Evolutionary conservation across 2,329 filamentous ascomycete genomes (phyloP).

Genomic region (Nannizzia gypsea): DNA sequence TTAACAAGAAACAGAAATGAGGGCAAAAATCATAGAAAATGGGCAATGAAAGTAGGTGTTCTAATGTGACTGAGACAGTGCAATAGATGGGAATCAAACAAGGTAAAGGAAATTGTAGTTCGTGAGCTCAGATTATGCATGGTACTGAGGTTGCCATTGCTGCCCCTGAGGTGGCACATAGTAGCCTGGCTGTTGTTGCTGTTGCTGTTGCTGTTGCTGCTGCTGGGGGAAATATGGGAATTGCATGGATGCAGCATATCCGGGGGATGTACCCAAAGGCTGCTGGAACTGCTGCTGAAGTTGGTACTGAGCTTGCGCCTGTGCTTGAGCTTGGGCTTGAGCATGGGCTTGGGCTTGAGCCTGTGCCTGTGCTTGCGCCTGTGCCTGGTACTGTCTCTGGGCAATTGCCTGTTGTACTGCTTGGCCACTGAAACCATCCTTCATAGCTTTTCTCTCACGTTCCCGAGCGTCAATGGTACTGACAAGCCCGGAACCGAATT

Average conservation of each 20-base stretch:
- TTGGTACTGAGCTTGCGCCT: neutral
- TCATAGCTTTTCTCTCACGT: slow-evolving; percentile 61
- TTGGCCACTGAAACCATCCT: slow-evolving; percentile 55
- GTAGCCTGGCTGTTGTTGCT: neutral
- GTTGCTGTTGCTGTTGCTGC: neutral
- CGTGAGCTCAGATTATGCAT: neutral
- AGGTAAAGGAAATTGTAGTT: neutral
- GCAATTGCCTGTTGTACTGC: slow-evolving; percentile 62
- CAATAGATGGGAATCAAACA: neutral
- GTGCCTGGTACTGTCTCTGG: slow-evolving; percentile 49
- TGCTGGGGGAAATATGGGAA: neutral
- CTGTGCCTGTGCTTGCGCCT: slow-evolving; percentile 21
- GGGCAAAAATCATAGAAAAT: neutral
- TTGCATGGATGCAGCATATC: slow-evolving; percentile 2
- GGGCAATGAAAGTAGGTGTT: neutral
- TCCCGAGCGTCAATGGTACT: slow-evolving; percentile 71
- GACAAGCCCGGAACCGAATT: slow-evolving; percentile 51
- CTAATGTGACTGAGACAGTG: neutral
- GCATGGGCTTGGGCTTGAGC: slow-evolving; percentile 23
- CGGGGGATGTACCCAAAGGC: neutral
- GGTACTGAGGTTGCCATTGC: neutral
- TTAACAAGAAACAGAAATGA: neutral
- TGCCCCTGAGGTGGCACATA: neutral
- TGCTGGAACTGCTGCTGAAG: neutral
- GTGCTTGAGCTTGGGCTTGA: slow-evolving; percentile 13